Evolutionary conservation across 2,329 filamentous ascomycete genomes (phyloP).

Genomic region (Saccharata proteae): DNA sequence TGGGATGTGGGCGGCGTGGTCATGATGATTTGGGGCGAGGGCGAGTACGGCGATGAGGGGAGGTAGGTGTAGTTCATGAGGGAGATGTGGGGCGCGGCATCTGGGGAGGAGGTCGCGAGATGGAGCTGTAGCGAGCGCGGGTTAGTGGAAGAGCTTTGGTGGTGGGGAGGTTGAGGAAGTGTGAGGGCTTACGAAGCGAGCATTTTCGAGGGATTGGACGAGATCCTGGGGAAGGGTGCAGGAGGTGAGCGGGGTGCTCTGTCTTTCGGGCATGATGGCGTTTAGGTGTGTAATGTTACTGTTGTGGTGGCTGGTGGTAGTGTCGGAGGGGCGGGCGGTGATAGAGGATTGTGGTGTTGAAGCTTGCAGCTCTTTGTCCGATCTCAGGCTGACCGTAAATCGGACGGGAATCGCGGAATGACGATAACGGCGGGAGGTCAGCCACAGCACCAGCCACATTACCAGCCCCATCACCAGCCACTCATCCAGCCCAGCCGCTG

Average conservation of each 20-base stretch:
- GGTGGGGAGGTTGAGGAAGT: slow-evolving; percentile 1
- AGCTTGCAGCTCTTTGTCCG: too few species aligned
- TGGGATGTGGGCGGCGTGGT: slow-evolving; percentile 71
- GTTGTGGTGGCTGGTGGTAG: slow-evolving; percentile 1
- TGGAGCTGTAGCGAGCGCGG: slow-evolving; percentile 54
- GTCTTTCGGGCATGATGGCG: slow-evolving; percentile 4
- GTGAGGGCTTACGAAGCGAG: slow-evolving; percentile 61
- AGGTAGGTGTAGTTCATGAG: slow-evolving; percentile 99
- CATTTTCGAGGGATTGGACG: slow-evolving; percentile 82
- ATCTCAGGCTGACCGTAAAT: too few species aligned
- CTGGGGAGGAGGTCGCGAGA: slow-evolving; percentile 79
- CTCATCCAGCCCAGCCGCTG: too few species aligned
- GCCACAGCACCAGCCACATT: too few species aligned
- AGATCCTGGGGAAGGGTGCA: slow-evolving; percentile 70
- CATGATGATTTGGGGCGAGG: slow-evolving; percentile 64
- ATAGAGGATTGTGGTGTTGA: too few species aligned
- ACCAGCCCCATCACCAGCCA: too few species aligned
- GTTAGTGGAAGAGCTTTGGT: slow-evolving; percentile 7
- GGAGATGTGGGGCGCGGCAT: slow-evolving; percentile 78
- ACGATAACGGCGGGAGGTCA: too few species aligned
- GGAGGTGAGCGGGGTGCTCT: slow-evolving; percentile 35
- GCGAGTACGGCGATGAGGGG: slow-evolving; percentile 55
- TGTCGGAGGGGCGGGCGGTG: neutral
- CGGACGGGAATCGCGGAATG: too few species aligned
- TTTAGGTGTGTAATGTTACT: too few species aligned